Percentiles rank a stretch among this genome's conserved stretches.
These are phyloP conservation scores for Nidularia pulvinata DNA, from an alignment of 768 basidiomycete genomes.

Conservation along the genomic window DNA sequence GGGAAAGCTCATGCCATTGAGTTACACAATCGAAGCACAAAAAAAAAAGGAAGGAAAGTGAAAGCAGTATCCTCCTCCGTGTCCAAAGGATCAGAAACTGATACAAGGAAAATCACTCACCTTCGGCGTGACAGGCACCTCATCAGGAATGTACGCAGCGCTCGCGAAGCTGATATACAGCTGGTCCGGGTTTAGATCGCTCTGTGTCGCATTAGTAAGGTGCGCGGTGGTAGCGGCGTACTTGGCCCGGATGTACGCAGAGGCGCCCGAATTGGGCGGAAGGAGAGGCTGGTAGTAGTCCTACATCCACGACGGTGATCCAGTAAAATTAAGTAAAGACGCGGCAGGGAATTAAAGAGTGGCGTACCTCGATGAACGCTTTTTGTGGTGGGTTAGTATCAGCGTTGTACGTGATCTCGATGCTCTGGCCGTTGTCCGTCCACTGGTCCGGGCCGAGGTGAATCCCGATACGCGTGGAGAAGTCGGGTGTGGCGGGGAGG, in stretches of 20 bases:
- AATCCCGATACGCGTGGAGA: conserved; percentile 40
- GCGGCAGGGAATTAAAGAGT: too few species aligned
- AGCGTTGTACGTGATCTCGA: conserved; percentile 42
- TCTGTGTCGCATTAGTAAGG: conserved; percentile 35
- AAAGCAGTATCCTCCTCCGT: too few species aligned
- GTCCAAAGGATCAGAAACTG: background rate
- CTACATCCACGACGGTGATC: conserved; percentile 7
- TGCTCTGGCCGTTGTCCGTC: conserved; percentile 46
- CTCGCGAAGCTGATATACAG: conserved; percentile 49
- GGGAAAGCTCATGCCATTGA: too few species aligned
- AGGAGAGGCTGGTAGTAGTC: conserved; percentile 41
- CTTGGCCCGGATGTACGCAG: conserved; percentile 39
- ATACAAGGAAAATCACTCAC: conserved; percentile 22
- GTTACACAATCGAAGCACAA: too few species aligned
- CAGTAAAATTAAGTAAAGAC: background rate
- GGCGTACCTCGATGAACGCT: conserved; percentile 40
- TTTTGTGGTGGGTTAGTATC: conserved; percentile 17
- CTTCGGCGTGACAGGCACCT: conserved; percentile 21
- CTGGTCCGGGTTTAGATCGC: conserved; percentile 31
- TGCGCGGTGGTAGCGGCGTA: conserved; percentile 38
- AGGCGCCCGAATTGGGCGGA: conserved; percentile 25
- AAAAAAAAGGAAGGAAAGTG: too few species aligned
- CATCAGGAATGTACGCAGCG: conserved; percentile 33
- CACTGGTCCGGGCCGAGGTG: conserved; percentile 38
- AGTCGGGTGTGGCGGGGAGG: conserved; percentile 25